These are phyloP conservation scores for Cinnamomum micranthum DNA, from an alignment of 164 flowering plant genomes.

Conservation along the genomic window DNA sequence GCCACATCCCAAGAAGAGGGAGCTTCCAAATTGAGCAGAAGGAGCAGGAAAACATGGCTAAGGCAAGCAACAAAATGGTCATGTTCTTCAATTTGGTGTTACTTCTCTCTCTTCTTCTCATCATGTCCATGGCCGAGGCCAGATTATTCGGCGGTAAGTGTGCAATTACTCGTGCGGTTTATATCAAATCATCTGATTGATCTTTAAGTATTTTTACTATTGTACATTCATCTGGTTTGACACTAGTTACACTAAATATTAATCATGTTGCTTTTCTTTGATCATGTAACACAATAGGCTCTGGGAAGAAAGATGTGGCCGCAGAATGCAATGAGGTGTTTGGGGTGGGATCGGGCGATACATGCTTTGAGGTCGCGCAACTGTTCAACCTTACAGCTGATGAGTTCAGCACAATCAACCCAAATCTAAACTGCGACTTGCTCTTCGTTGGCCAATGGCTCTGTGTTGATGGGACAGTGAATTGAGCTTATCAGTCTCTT, in stretches of 20 bases:
- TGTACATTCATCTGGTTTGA: not conserved
- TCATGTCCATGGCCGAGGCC: slow-evolving; percentile 3
- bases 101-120: slow-evolving; percentile 7
- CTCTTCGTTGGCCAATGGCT: slow-evolving; percentile 28
- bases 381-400: slow-evolving; percentile 15
- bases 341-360: slow-evolving; percentile 15
- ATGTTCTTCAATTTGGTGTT: slow-evolving; percentile 2
- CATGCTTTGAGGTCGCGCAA: slow-evolving; percentile 17
- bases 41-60: not conserved
- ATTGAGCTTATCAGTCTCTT: not conserved
- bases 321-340: slow-evolving; percentile 3
- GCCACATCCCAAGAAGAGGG: not conserved
- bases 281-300: not conserved
- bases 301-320: not conserved
- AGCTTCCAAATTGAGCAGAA: not conserved
- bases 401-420: slow-evolving; percentile 13
- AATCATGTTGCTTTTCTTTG: not conserved
- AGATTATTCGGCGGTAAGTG: not conserved
- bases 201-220: not conserved
- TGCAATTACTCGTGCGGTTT: not conserved
- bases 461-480: slow-evolving; percentile 14
- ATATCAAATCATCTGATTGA: not conserved
- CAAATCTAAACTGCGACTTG: slow-evolving; percentile 16
- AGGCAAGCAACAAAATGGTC: slow-evolving; percentile 3
- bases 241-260: not conserved